Evolutionary conservation across 148 eudicot genomes (phyloP).

Genomic region (Polygonum aviculare): DNA sequence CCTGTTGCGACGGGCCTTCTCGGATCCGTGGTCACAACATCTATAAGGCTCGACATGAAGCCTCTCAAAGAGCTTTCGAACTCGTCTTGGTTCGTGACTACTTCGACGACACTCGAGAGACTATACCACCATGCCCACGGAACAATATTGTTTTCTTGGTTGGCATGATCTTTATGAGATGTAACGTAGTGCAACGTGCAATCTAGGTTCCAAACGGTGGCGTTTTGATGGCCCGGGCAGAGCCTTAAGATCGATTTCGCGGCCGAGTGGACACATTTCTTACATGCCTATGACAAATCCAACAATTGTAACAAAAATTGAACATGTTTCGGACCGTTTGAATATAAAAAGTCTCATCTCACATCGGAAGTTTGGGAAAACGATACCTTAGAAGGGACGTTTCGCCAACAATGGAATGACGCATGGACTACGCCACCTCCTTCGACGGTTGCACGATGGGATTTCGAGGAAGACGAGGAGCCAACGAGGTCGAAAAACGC

Average conservation of each 20-base stretch:
- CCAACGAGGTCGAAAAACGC: neutral
- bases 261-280: neutral
- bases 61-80: neutral
- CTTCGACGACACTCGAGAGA: neutral
- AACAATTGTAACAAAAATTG: neutral
- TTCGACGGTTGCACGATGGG: neutral
- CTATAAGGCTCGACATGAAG: constrained; percentile 5
- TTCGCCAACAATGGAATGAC: neutral
- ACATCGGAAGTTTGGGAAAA: no score
- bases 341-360: no score
- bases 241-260: neutral
- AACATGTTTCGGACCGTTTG: no score
- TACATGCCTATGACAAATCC: constrained; percentile 1
- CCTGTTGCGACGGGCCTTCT: neutral
- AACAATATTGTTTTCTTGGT: neutral
- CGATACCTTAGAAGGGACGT: constrained; percentile 3
- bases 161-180: neutral
- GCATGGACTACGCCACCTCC: neutral
- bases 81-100: neutral
- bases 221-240: constrained; percentile 2
- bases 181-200: constrained; percentile 1
- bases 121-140: constrained; percentile 8
- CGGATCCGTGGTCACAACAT: neutral
- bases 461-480: neutral
- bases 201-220: constrained; percentile 1